Conservation (phyloP, 73 alveolate species). For the Durusdinium trenchii region DNA sequence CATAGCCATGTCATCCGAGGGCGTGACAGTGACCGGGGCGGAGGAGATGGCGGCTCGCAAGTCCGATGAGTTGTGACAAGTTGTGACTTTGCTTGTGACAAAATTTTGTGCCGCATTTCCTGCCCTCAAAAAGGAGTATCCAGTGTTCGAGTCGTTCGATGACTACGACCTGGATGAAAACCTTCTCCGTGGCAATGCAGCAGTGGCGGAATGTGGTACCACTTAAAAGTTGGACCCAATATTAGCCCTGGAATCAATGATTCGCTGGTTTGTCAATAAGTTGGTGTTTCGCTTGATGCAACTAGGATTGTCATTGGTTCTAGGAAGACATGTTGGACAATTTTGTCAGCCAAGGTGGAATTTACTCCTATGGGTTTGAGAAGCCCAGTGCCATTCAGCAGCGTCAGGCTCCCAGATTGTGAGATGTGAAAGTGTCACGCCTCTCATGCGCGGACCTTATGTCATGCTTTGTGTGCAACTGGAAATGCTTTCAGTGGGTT, state of each 20-base stretch:
- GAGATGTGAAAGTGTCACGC: too few relatives aligned
- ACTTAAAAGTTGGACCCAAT: background rate
- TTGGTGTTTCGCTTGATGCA: background rate
- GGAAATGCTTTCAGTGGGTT: too few relatives aligned
- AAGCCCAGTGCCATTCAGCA: conserved; percentile 99
- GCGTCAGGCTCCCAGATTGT: conserved; percentile 83
- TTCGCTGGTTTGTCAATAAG: too few relatives aligned
- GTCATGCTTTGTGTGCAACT: too few relatives aligned
- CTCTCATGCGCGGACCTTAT: background rate
- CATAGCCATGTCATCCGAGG: conserved; percentile 96
- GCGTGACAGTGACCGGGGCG: conserved; percentile 94
- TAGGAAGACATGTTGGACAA: background rate
- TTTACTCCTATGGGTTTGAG: conserved; percentile 99
- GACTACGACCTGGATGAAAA: conserved; percentile 98
- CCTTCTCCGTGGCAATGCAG: conserved; percentile 97
- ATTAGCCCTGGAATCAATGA: background rate
- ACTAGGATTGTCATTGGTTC: background rate
- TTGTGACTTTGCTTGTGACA: too few relatives aligned
- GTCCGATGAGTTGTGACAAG: too few relatives aligned
- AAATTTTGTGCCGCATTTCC: too few relatives aligned
- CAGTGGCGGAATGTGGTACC: background rate
- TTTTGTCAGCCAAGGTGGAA: conserved; percentile 55
- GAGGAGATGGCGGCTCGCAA: conserved; percentile 10
- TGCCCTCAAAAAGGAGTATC: conserved; percentile 95
- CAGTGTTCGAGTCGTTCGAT: conserved; percentile 98